A percentile compares a stretch with the other conserved stretches of the same genome.
Conservation (phyloP, 2,329 filamentous ascomycete species). For the Xylariales sp. region DNA sequence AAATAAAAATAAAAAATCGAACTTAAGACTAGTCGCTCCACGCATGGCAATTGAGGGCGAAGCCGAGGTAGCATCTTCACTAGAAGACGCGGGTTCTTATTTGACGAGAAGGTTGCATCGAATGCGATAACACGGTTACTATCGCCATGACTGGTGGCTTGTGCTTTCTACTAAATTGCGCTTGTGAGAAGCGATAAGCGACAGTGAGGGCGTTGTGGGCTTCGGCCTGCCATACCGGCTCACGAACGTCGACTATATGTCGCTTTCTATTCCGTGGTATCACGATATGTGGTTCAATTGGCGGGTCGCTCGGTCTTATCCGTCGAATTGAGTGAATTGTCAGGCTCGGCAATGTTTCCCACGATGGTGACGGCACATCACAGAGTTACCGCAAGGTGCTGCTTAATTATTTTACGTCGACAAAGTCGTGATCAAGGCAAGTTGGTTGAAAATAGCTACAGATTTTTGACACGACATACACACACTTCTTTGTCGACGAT, state of each 20-base stretch:
- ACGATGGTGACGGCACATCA: constrained; percentile 20
- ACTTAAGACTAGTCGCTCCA: constrained; percentile 8
- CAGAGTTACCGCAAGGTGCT: neutral
- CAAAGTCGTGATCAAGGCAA: constrained; percentile 14
- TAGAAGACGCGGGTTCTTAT: constrained; percentile 18
- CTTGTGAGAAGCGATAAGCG: constrained; percentile 25
- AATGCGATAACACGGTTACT: constrained; percentile 22
- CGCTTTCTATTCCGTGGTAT: constrained; percentile 25
- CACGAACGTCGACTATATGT: constrained; percentile 14
- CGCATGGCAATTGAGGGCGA: constrained; percentile 27
- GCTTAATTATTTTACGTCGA: constrained; percentile 11
- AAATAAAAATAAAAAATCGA: neutral
- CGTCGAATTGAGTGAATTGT: constrained; percentile 16
- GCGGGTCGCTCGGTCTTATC: constrained; percentile 22
- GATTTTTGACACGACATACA: constrained; percentile 35
- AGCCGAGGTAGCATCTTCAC: constrained; percentile 31
- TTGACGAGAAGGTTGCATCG: constrained; percentile 33
- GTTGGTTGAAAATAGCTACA: constrained; percentile 32
- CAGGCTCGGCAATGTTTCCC: constrained; percentile 20
- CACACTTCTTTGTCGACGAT: constrained; percentile 26
- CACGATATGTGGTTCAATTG: constrained; percentile 30
- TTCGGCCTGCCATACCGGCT: constrained; percentile 15
- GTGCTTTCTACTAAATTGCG: constrained; percentile 18
- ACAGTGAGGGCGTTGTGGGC: constrained; percentile 16
- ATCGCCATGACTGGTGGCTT: constrained; percentile 12